These are phyloP conservation scores for Xylaria sp. DNA, from an alignment of 495 filamentous ascomycete genomes.

Conservation along the genomic window DNA sequence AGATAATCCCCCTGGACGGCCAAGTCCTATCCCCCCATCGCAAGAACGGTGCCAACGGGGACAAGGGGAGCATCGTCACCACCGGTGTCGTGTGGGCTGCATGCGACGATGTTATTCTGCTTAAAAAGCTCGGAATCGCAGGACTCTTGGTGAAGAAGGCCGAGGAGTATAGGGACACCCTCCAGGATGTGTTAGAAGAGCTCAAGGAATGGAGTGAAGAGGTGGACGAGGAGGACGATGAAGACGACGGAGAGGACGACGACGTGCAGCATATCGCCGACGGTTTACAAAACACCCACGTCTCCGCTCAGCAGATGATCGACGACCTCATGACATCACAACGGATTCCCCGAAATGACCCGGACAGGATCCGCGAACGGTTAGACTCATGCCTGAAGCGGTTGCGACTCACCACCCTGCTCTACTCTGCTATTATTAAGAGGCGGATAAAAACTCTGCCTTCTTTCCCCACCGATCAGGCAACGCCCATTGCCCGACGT, in stretches of 20 bases:
- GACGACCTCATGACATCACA: constrained; percentile 63
- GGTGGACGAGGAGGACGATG: constrained; percentile 52
- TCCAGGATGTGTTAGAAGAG: constrained; percentile 83
- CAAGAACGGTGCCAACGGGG: constrained; percentile 51
- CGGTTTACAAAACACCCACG: constrained; percentile 29
- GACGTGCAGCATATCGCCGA: constrained; percentile 33
- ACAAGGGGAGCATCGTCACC: constrained; percentile 61
- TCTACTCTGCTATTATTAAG: constrained; percentile 68
- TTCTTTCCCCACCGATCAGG: constrained; percentile 36
- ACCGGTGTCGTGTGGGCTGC: constrained; percentile 72
- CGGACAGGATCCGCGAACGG: constrained; percentile 60
- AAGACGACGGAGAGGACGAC: constrained; percentile 45
- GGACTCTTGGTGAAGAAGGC: constrained; percentile 67
- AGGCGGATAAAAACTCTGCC: constrained; percentile 64
- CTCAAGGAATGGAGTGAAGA: constrained; percentile 86
- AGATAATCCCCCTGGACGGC: constrained; percentile 55
- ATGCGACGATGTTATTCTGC: constrained; percentile 71
- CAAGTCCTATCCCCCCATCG: constrained; percentile 48
- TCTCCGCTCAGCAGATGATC: constrained; percentile 54
- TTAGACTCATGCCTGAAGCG: constrained; percentile 63
- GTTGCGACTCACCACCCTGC: constrained; percentile 61
- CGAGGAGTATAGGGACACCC: constrained; percentile 70
- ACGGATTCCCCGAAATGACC: constrained; percentile 61
- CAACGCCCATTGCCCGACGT: constrained; percentile 41
- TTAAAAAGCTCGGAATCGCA: constrained; percentile 69